phyloP scores from a whole-genome alignment of 2,329 filamentous ascomycete genomes.

The Penicillium oxalicum region DNA sequence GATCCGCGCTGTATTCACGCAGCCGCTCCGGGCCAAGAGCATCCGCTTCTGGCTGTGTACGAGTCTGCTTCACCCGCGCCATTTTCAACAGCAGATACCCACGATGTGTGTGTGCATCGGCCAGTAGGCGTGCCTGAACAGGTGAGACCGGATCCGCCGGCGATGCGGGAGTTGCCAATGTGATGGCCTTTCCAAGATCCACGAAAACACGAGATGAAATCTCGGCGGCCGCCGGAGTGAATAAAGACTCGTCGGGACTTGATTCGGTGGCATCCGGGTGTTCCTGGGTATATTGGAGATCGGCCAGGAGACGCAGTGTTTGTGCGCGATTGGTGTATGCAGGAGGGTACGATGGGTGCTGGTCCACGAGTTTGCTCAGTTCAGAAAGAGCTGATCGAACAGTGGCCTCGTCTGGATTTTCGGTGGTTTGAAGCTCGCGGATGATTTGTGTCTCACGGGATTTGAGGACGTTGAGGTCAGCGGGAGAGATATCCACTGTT shows the following conservation, averaged over 20 bases:
- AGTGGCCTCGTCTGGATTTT: constrained; percentile 14
- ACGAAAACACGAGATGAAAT: constrained; percentile 26
- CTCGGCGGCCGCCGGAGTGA: constrained; percentile 16
- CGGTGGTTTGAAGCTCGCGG: constrained; percentile 28
- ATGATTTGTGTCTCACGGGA: constrained; percentile 37
- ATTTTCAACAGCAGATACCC: constrained; percentile 42
- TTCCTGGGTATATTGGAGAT: constrained; percentile 9
- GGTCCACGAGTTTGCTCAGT: constrained; percentile 39
- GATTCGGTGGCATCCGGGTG: constrained; percentile 4
- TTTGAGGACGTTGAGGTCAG: constrained; percentile 36
- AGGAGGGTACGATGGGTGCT: constrained; percentile 47
- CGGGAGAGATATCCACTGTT: constrained; percentile 30
- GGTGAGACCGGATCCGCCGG: constrained; percentile 40
- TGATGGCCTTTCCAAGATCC: constrained; percentile 43
- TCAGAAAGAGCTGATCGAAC: constrained; percentile 32
- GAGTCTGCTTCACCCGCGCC: constrained; percentile 22
- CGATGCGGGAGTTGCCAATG: constrained; percentile 37
- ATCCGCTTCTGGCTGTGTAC: background rate
- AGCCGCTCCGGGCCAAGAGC: constrained; percentile 25
- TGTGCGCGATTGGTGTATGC: constrained; percentile 54
- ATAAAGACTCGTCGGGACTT: constrained; percentile 18
- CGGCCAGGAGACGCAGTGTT: constrained; percentile 35
- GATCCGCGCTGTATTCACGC: constrained; percentile 29
- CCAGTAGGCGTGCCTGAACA: constrained; percentile 46
- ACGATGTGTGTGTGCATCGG: constrained; percentile 52